Base-by-base conservation (phyloP, 2,329 filamentous ascomycete genomes). In the Sporothrix phasma region DNA sequence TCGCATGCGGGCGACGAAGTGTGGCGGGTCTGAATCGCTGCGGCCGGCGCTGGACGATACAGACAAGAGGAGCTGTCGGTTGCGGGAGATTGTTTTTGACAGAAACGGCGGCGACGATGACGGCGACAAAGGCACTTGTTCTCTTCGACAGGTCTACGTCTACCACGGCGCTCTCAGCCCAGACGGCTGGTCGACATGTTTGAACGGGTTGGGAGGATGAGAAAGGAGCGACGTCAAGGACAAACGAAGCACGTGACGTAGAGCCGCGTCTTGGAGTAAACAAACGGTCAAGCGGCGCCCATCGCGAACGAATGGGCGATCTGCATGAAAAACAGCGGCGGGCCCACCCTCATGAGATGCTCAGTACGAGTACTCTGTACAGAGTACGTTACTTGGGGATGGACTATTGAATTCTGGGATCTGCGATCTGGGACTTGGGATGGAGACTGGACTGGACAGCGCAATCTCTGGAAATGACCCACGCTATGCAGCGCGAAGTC, bases 91-190 rank as follows among this genome's bases (percentile, higher is more conserved):
- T 1, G 74, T 78, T 45, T 67, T 76, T 10, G 74, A 77, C 11
- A 37, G 37, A 3, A 67, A 73, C 29, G 74, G 73, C 51, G 34
- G 8, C 34, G 2, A 37, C 34, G 13, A 11, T 13, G 34, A 37
- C 34, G 15, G n/a, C n/a, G n/a, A n/a, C n/a, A n/a, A n/a, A n/a
- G n/a, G n/a, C n/a, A n/a, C 34, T 13, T 11, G 34, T 11, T 37
- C n/a, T n/a, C 74, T 86, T 7, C 77, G 78, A n/a, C 84, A 86
- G 70, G 74, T 82, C 56, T 86, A 85, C 65, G 74, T 86, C 7
- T 76, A 78, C 67, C 74, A 76, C 34, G 76, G 78, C 22, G 68
- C 76, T 39, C 72, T 74, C 47, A 66, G 72, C 10, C 70, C 71
- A 6, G 77, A 76, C 41, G 75, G 64, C 70, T 78, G 15, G 79